Conservation (phyloP, 2,329 filamentous ascomycete species). For the Colletotrichum sidae region DNA sequence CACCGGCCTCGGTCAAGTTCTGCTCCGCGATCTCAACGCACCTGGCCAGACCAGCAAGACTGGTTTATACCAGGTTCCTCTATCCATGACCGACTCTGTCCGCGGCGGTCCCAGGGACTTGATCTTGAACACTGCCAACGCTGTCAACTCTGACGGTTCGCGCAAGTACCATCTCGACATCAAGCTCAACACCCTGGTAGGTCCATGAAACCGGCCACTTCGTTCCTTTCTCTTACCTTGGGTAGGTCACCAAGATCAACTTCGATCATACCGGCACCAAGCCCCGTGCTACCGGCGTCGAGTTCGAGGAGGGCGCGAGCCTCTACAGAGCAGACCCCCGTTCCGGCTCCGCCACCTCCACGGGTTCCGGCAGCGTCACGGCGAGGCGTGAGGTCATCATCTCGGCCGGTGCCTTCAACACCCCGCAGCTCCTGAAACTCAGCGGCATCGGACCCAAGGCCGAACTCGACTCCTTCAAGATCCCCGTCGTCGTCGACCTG, state of each 20-base stretch:
- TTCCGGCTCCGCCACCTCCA: constrained; percentile 39
- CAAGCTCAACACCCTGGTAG: constrained; percentile 39
- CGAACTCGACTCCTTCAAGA: constrained; percentile 56
- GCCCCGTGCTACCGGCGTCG: constrained; percentile 47
- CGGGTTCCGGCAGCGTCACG: background rate
- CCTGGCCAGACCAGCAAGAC: constrained; percentile 9
- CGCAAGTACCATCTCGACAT: constrained; percentile 44
- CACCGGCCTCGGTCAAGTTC: constrained; percentile 41
- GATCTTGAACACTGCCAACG: constrained; percentile 26
- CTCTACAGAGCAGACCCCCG: constrained; percentile 58
- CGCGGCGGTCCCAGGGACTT: constrained; percentile 22
- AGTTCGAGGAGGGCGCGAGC: constrained; percentile 49
- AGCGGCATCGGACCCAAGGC: constrained; percentile 59
- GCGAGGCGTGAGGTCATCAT: constrained; percentile 60
- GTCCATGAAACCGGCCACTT: no score
- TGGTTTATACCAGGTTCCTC: constrained; percentile 20
- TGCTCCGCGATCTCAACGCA: constrained; percentile 44
- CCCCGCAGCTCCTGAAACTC: constrained; percentile 63
- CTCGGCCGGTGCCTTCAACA: constrained; percentile 61
- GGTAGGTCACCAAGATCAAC: constrained; percentile 49
- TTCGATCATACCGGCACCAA: constrained; percentile 47
- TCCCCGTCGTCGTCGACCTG: constrained; percentile 57
- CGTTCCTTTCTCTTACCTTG: constrained; percentile 3
- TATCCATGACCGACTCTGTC: constrained; percentile 20
- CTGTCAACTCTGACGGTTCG: constrained; percentile 22